phyloP scores from a whole-genome alignment of 495 filamentous ascomycete genomes.

The Penicillium angulare region DNA sequence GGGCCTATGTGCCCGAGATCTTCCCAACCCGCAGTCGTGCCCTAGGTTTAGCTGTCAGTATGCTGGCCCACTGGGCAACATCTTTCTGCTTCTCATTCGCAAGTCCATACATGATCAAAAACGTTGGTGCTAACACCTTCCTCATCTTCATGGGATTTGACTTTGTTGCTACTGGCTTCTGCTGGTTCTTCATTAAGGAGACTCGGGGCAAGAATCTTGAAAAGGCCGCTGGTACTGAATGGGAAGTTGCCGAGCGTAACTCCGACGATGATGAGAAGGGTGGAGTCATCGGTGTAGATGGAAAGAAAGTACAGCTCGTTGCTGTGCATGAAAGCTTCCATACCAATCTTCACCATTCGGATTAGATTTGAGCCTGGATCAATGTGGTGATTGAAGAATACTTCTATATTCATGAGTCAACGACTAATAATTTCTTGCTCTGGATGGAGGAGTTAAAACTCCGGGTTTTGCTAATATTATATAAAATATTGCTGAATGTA shows the following conservation, averaged over 20 bases:
- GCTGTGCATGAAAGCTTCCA: constrained; percentile 25
- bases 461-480: not conserved
- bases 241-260: constrained; percentile 22
- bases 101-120: constrained; percentile 27
- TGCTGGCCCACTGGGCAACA: constrained; percentile 28
- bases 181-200: constrained; percentile 28
- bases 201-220: constrained; percentile 28
- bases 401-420: not conserved
- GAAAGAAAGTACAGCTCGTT: constrained; percentile 19
- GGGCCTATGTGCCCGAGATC: constrained; percentile 29
- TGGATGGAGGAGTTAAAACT: too few species aligned
- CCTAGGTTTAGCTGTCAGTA: constrained; percentile 25
- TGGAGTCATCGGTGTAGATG: constrained; percentile 8
- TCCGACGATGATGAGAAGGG: constrained; percentile 19
- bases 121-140: constrained; percentile 26
- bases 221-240: constrained; percentile 25
- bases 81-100: constrained; percentile 31
- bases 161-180: constrained; percentile 18
- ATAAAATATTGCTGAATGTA: not conserved
- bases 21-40: constrained; percentile 29
- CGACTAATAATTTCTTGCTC: not conserved
- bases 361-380: not conserved
- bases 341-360: constrained; percentile 14
- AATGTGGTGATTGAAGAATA: not conserved
- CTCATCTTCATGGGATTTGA: constrained; percentile 30